Evolutionary conservation across 2,329 filamentous ascomycete genomes (phyloP).

Genomic region (Zalaria sp.): DNA sequence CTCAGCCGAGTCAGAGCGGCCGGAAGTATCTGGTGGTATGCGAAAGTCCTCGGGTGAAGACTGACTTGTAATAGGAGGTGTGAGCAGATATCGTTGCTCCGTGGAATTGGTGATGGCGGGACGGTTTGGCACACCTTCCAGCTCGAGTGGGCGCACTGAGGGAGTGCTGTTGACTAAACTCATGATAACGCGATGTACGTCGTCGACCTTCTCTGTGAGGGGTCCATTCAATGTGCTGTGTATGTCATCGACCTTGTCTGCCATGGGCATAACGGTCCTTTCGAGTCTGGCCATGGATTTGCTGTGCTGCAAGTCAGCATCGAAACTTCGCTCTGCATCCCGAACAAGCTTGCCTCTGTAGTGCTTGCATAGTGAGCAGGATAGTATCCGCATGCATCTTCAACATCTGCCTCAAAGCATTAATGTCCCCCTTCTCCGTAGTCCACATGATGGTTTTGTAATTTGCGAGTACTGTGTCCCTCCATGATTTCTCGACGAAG

Average conservation of each 20-base stretch:
- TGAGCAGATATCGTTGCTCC: no score
- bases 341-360: slow-evolving; percentile 21
- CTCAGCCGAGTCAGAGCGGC: no score
- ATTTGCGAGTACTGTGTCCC: slow-evolving; percentile 24
- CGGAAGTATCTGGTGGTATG: no score
- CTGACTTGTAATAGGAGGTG: no score
- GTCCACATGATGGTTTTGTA: slow-evolving; percentile 33
- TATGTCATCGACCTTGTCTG: slow-evolving; percentile 16
- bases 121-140: neutral
- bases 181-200: slow-evolving; percentile 15
- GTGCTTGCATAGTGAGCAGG: slow-evolving; percentile 23
- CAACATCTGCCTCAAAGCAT: slow-evolving; percentile 24
- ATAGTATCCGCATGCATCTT: slow-evolving; percentile 29
- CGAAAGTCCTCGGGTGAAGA: no score
- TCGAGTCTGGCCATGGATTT: slow-evolving; percentile 19
- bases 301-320: slow-evolving; percentile 8
- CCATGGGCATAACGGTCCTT: slow-evolving; percentile 18
- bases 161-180: slow-evolving; percentile 9
- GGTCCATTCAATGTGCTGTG: slow-evolving; percentile 14
- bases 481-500: slow-evolving; percentile 30
- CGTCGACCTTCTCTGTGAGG: slow-evolving; percentile 14
- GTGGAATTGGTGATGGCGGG: no score
- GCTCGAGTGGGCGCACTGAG: neutral
- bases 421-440: slow-evolving; percentile 26
- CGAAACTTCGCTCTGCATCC: neutral